Conservation (phyloP, 2,329 filamentous ascomycete species). For the Teratosphaeria zuluensis region DNA sequence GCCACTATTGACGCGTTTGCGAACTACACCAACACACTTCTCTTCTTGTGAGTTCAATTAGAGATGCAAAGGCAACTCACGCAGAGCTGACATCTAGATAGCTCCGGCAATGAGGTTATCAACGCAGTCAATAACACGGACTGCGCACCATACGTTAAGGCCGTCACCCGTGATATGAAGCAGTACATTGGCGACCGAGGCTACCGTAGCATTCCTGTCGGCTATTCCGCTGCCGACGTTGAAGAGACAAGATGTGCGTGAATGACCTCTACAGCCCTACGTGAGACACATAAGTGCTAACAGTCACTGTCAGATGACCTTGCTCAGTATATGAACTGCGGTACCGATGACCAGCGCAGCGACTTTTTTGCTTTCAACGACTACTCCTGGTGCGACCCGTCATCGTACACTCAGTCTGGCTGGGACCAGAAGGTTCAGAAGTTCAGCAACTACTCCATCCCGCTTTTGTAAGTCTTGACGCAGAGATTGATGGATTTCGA, state of each 20-base stretch:
- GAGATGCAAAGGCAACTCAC: not conserved
- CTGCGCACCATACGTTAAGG: conserved; percentile 60
- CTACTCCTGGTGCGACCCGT: conserved; percentile 75
- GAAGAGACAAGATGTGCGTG: conserved; percentile 60
- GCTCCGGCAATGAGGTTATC: conserved; percentile 44
- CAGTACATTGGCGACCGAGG: conserved; percentile 66
- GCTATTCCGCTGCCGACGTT: conserved; percentile 80
- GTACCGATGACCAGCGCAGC: conserved; percentile 68
- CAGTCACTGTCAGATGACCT: conserved; percentile 44
- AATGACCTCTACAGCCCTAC: too few relatives aligned
- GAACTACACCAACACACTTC: conserved; percentile 76
- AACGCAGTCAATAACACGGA: conserved; percentile 52
- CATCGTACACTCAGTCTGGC: conserved; percentile 58
- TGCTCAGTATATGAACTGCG: conserved; percentile 90
- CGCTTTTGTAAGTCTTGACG: conserved; percentile 54
- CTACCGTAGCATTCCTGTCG: conserved; percentile 61
- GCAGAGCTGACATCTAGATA: not conserved
- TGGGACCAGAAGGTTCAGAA: conserved; percentile 85
- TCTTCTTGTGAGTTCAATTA: conserved; percentile 45
- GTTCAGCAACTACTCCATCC: conserved; percentile 76
- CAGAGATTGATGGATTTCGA: not conserved
- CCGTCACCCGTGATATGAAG: conserved; percentile 70
- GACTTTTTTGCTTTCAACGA: conserved; percentile 89
- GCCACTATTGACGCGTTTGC: conserved; percentile 78
- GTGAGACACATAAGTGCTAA: too few relatives aligned